A percentile compares a stretch with the other conserved stretches of the same genome.
Conservation (phyloP, 140 eudicot genomes). For the Senecio squalidus region DNA sequence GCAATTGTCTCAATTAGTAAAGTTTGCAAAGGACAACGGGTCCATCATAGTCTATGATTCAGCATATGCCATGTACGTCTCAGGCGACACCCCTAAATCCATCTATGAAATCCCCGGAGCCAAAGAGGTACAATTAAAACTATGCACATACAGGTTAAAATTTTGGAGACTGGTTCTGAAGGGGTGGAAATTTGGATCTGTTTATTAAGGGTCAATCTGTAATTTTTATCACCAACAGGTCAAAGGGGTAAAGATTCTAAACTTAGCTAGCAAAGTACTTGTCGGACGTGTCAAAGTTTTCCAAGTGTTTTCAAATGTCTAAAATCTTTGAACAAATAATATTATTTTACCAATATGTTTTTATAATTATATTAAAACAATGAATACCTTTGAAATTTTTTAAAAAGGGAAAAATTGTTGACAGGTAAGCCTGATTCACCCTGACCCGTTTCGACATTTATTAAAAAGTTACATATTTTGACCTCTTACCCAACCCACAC, state of each 20-base stretch:
- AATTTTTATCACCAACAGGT: neutral
- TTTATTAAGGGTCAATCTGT: neutral
- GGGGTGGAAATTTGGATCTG: neutral
- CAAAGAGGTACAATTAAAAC: constrained; percentile 50
- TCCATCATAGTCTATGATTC: constrained; percentile 86
- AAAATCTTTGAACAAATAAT: neutral
- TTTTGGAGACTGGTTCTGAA: neutral
- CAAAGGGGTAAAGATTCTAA: neutral
- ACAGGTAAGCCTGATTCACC: neutral
- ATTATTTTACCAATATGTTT: neutral
- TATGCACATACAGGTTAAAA: neutral
- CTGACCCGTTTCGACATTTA: neutral
- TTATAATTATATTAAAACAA: neutral
- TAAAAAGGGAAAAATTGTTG: neutral
- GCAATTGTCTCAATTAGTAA: constrained; percentile 61
- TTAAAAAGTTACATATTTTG: neutral
- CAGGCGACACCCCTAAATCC: constrained; percentile 73
- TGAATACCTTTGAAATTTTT: no score
- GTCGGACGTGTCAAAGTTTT: neutral
- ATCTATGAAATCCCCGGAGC: constrained; percentile 94
- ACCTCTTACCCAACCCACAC: neutral
- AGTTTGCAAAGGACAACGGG: constrained; percentile 83
- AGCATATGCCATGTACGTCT: constrained; percentile 81
- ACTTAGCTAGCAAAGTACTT: neutral
- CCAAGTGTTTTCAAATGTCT: neutral